Conservation (phyloP, 2,329 filamentous ascomycete species). For the Diaporthe citriasiana region DNA sequence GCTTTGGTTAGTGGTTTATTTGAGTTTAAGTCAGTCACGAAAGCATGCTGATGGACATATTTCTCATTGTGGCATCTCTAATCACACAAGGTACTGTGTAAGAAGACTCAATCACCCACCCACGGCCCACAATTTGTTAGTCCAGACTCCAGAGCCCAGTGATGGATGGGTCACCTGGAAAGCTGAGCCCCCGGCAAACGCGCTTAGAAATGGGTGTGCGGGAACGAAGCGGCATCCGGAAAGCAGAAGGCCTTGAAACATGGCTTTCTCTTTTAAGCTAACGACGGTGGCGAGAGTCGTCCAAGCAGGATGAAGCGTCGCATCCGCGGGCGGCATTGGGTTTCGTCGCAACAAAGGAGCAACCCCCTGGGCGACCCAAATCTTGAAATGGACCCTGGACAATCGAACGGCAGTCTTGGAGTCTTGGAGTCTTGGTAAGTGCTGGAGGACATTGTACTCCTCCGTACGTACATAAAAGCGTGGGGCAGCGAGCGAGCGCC, state of each 20-base stretch:
- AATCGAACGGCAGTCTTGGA: constrained; percentile 13
- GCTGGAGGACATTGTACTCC: constrained; percentile 1
- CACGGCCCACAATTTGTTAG: constrained; percentile 18
- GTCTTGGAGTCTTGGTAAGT: constrained; percentile 4
- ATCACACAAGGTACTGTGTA: neutral
- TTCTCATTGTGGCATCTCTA: neutral
- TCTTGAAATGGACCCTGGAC: constrained; percentile 31
- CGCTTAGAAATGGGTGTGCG: neutral
- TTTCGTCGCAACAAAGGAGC: neutral
- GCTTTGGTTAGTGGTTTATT: neutral
- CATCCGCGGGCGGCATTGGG: neutral
- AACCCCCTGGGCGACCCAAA: constrained; percentile 10
- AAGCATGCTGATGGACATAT: neutral
- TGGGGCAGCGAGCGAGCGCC: neutral
- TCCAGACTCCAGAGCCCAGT: neutral
- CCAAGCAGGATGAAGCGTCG: constrained; percentile 21
- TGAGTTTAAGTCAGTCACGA: too few species aligned
- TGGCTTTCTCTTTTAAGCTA: constrained; percentile 19
- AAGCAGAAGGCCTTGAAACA: constrained; percentile 30
- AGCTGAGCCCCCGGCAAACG: neutral
- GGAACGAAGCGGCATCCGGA: constrained; percentile 4
- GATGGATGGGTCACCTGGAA: neutral
- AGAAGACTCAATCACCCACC: neutral
- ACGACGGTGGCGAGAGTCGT: constrained; percentile 10
- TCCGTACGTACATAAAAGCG: neutral